phyloP scores from a whole-genome alignment of 2,329 filamentous ascomycete genomes.

The Fusarium secorum region DNA sequence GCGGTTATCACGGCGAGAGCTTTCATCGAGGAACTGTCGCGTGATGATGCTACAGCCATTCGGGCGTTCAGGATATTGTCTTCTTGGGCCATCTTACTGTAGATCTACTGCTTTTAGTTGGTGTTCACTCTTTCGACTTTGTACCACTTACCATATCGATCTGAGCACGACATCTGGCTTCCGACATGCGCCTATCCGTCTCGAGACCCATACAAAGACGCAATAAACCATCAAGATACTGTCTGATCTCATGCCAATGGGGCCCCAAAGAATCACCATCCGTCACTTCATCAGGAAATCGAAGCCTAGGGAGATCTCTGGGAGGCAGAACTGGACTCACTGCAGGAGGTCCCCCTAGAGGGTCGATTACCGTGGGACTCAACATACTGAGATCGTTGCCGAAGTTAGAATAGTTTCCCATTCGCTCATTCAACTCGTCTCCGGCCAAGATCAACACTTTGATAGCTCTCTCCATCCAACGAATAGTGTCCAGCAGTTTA shows the following conservation, averaged over 20 bases:
- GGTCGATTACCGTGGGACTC: conserved; percentile 35
- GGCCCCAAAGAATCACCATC: conserved; percentile 44
- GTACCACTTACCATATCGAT: conserved; percentile 53
- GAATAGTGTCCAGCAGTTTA: conserved; percentile 55
- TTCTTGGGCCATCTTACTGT: conserved; percentile 59
- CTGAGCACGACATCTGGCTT: conserved; percentile 55
- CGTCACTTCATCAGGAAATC: conserved; percentile 17
- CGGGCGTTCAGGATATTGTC: conserved; percentile 56
- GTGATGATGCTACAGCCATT: conserved; percentile 51
- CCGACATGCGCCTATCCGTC: conserved; percentile 56
- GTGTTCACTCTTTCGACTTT: no score
- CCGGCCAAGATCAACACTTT: conserved; percentile 54
- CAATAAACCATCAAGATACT: conserved; percentile 55
- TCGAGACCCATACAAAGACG: conserved; percentile 55
- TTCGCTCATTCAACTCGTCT: conserved; percentile 51
- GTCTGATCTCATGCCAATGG: conserved; percentile 57
- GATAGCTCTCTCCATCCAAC: conserved; percentile 57
- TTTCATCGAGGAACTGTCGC: conserved; percentile 58
- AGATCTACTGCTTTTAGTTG: conserved; percentile 47
- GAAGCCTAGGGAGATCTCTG: conserved; percentile 26
- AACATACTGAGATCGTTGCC: conserved; percentile 40
- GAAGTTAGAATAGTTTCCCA: conserved; percentile 35
- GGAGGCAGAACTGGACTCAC: conserved; percentile 41
- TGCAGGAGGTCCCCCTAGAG: conserved; percentile 35
- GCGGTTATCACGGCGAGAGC: conserved; percentile 57